Conservation (phyloP, 1,284 basidiomycete species). For the Sporisorium iseilematis-ciliati region DNA sequence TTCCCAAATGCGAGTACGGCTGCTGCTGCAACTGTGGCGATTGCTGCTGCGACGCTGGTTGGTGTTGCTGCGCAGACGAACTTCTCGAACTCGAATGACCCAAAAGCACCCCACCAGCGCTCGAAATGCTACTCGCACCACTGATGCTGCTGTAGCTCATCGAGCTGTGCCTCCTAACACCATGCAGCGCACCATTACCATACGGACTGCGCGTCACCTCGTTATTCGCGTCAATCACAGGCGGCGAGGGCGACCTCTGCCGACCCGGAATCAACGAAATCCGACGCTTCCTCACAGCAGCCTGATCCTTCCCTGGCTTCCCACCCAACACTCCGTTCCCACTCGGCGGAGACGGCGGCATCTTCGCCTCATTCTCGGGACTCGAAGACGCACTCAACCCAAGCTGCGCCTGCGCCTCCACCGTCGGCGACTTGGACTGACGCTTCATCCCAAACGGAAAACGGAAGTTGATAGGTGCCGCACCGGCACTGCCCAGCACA, state of each 20-base stretch:
- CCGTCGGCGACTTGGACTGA: conserved; percentile 32
- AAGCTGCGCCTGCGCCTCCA: conserved; percentile 16
- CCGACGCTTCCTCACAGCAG: conserved; percentile 40
- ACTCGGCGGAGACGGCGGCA: conserved; percentile 24
- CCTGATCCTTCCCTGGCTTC: conserved; percentile 29
- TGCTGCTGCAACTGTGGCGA: conserved; percentile 9
- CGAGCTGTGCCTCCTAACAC: conserved; percentile 40
- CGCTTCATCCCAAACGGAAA: conserved; percentile 57
- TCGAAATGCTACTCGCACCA: conserved; percentile 50
- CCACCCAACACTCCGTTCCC: neutral
- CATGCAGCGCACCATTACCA: conserved; percentile 25
- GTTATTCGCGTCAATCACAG: conserved; percentile 15
- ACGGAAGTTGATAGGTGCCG: conserved; percentile 47
- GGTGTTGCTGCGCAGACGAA: conserved; percentile 43
- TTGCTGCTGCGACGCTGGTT: conserved; percentile 1
- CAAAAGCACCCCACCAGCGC: conserved; percentile 25
- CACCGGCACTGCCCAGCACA: conserved; percentile 16
- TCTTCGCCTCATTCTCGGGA: conserved; percentile 12
- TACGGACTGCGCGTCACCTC: conserved; percentile 25
- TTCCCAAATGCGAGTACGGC: conserved; percentile 6
- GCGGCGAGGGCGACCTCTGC: conserved; percentile 39
- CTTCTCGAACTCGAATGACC: conserved; percentile 33
- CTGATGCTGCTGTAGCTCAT: conserved; percentile 57
- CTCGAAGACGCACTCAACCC: conserved; percentile 17
- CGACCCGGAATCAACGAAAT: conserved; percentile 53